These are phyloP conservation scores for Lachancea dasiensis DNA, from an alignment of 805 yeast genomes.

Conservation along the genomic window DNA sequence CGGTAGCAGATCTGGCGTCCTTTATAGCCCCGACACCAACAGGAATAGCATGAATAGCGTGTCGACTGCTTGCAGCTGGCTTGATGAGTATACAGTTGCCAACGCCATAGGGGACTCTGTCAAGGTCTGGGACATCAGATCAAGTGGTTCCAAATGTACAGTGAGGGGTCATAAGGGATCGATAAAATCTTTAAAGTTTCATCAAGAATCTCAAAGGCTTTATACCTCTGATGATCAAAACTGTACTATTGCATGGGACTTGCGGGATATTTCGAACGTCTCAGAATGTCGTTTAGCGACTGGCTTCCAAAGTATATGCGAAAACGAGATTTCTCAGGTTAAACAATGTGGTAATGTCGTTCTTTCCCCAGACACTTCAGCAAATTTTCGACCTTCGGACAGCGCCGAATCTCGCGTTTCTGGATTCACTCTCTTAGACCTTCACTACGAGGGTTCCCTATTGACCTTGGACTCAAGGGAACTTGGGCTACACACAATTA, in stretches of 20 bases:
- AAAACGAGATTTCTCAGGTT: slow-evolving; percentile 10
- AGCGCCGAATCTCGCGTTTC: slow-evolving; percentile 8
- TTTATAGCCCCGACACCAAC: slow-evolving; percentile 20
- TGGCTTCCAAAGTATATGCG: slow-evolving; percentile 17
- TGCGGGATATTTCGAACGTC: slow-evolving; percentile 14
- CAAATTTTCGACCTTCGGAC: not conserved
- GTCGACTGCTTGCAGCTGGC: slow-evolving; percentile 21
- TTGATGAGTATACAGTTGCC: slow-evolving; percentile 20
- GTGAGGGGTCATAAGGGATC: slow-evolving; percentile 22
- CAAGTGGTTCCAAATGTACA: slow-evolving; percentile 17
- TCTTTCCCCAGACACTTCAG: slow-evolving; percentile 10
- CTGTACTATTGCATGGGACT: slow-evolving; percentile 25
- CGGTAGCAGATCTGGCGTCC: slow-evolving; percentile 13
- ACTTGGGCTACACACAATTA: slow-evolving; percentile 22
- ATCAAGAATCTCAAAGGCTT: slow-evolving; percentile 12
- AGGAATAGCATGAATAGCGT: slow-evolving; percentile 8
- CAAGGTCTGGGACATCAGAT: slow-evolving; percentile 26
- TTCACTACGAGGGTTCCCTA: slow-evolving; percentile 15
- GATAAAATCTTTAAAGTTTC: slow-evolving; percentile 15
- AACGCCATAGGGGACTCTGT: slow-evolving; percentile 19
- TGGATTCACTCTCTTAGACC: slow-evolving; percentile 11
- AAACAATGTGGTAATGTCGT: slow-evolving; percentile 28
- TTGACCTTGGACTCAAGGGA: slow-evolving; percentile 20
- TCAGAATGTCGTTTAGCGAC: slow-evolving; percentile 18
- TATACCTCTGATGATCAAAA: slow-evolving; percentile 23